phyloP scores from a whole-genome alignment of 192 early-diverging fungal species.

The Geranomyces michiganensis region DNA sequence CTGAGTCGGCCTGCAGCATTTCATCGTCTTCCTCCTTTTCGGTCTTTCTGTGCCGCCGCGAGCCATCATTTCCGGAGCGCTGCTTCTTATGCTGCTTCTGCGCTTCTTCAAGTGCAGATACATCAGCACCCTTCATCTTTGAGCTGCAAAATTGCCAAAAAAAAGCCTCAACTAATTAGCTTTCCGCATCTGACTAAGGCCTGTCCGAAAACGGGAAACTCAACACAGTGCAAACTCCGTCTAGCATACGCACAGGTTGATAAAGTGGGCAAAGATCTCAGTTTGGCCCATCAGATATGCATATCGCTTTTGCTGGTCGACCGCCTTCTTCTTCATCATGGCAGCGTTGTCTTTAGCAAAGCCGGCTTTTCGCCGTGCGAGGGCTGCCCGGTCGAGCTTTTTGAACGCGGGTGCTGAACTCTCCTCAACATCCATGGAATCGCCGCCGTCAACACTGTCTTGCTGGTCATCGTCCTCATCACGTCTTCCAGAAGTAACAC shows the following conservation, averaged over 20 bases:
- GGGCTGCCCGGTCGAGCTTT: slow-evolving; percentile 4
- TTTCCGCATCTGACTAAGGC: background rate
- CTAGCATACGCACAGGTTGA: slow-evolving; percentile 24
- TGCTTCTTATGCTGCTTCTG: slow-evolving; percentile 48
- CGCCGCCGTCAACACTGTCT: background rate
- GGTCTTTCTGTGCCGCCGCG: slow-evolving; percentile 87
- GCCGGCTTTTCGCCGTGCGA: slow-evolving; percentile 11
- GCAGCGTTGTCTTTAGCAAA: slow-evolving; percentile 21
- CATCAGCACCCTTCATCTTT: slow-evolving; percentile 42
- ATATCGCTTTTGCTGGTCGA: slow-evolving; percentile 66
- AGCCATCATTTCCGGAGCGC: slow-evolving; percentile 50
- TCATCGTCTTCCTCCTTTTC: slow-evolving; percentile 98
- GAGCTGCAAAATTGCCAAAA: background rate
- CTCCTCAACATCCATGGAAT: background rate
- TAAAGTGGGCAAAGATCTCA: slow-evolving; percentile 65
- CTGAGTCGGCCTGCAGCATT: slow-evolving; percentile 78
- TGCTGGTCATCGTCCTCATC: too few relatives aligned
- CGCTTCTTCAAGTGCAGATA: slow-evolving; percentile 40
- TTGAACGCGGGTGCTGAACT: background rate
- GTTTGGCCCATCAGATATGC: slow-evolving; percentile 73
- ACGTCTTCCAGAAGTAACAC: too few relatives aligned
- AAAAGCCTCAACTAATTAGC: background rate
- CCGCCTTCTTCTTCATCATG: slow-evolving; percentile 44
- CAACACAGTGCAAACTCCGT: background rate
- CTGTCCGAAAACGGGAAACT: too few relatives aligned